Conservation (phyloP, 352 stramenopile genomes). For the Phytophthora syringae region DNA sequence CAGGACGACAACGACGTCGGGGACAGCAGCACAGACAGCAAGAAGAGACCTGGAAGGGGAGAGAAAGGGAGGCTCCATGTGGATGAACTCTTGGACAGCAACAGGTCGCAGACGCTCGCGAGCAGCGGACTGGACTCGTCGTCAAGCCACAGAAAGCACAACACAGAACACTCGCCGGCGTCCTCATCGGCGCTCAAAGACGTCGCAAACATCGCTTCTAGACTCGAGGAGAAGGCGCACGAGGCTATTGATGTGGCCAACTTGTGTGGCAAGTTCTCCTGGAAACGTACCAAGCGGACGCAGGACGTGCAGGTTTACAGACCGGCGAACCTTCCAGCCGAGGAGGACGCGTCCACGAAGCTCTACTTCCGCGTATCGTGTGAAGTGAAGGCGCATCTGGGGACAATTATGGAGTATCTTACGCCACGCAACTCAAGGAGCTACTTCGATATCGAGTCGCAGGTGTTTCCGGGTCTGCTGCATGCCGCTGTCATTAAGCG, state of each 20-base stretch:
- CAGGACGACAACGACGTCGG: conserved; percentile 31
- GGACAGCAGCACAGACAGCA: conserved; percentile 18
- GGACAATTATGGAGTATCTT: conserved; percentile 85
- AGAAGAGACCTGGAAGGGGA: conserved; percentile 25
- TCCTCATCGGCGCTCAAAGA: conserved; percentile 44
- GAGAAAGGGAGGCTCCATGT: conserved; percentile 60
- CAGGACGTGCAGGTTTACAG: conserved; percentile 86
- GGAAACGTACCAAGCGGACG: conserved; percentile 76
- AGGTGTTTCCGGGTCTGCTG: conserved; percentile 81
- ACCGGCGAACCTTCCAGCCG: conserved; percentile 44
- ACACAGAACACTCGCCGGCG: conserved; percentile 32
- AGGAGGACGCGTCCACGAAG: conserved; percentile 58
- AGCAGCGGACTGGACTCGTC: conserved; percentile 13
- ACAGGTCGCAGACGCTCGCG: conserved; percentile 24
- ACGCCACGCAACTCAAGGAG: conserved; percentile 68
- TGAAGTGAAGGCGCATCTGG: conserved; percentile 80
- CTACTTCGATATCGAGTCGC: conserved; percentile 84
- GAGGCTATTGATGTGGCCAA: conserved; percentile 68
- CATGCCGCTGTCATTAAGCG: conserved; percentile 83
- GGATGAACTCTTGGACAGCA: conserved; percentile 40
- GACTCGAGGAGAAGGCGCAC: conserved; percentile 78
- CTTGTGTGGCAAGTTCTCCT: conserved; percentile 64
- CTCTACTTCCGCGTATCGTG: conserved; percentile 87
- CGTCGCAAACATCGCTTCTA: conserved; percentile 57
- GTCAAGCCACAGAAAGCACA: conserved; percentile 17